Conservation (phyloP, 805 yeast genomes). For the Groenewaldozyma salmanticensis region DNA sequence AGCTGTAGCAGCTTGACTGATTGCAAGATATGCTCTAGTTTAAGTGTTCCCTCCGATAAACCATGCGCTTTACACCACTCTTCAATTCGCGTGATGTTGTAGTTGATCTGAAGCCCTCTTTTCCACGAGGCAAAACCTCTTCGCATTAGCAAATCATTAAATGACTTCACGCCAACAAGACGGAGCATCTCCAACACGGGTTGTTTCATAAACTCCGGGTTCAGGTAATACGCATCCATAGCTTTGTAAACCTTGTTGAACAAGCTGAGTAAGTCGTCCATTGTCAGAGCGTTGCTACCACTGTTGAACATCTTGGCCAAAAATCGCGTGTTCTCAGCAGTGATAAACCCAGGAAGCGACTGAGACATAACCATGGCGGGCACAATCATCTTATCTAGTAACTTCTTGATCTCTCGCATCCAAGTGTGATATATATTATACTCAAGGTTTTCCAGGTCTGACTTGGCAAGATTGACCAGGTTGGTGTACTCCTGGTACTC, state of each 20-base stretch:
- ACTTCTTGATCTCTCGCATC: conserved; percentile 92
- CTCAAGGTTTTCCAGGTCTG: conserved; percentile 86
- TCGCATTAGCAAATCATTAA: conserved; percentile 92
- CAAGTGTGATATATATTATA: conserved; percentile 93
- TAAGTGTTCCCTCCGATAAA: conserved; percentile 74
- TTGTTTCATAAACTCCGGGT: conserved; percentile 71
- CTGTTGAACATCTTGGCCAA: conserved; percentile 72
- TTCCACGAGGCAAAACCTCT: conserved; percentile 94
- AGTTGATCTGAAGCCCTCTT: conserved; percentile 92
- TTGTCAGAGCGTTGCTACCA: conserved; percentile 56
- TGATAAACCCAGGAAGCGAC: conserved; percentile 90
- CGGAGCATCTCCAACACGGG: conserved; percentile 75
- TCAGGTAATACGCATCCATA: conserved; percentile 83
- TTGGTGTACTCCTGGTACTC: conserved; percentile 87
- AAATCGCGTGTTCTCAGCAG: conserved; percentile 73
- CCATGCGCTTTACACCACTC: conserved; percentile 98
- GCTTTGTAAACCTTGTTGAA: conserved; percentile 89
- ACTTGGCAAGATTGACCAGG: conserved; percentile 82
- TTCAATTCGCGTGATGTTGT: conserved; percentile 90
- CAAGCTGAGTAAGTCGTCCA: conserved; percentile 89
- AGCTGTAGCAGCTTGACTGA: conserved; percentile 89
- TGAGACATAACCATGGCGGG: conserved; percentile 95
- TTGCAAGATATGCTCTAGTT: conserved; percentile 79
- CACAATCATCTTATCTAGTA: conserved; percentile 80
- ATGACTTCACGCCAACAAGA: conserved; percentile 85